A percentile compares a stretch with the other conserved stretches of the same genome.
Evolutionary conservation across 768 basidiomycete genomes (phyloP).

Genomic region (Rickenella mellea): DNA sequence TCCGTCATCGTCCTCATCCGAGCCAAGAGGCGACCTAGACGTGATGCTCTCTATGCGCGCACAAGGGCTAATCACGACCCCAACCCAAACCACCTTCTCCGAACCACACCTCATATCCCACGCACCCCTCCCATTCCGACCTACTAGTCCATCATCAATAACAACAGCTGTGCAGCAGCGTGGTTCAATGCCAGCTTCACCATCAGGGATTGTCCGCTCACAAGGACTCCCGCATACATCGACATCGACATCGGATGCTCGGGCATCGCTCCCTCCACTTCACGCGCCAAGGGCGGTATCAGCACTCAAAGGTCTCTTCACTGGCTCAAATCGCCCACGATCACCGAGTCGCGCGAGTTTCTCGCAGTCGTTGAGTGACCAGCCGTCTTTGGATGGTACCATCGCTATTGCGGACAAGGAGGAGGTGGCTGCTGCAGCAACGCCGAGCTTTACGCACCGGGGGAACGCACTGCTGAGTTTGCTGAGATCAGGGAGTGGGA

Average conservation of each 20-base stretch:
- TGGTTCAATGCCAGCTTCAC: background rate
- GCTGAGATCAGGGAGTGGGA: conserved; percentile 33
- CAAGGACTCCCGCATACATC: no score
- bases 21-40: conserved; percentile 74
- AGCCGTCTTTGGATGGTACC: conserved; percentile 20
- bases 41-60: conserved; percentile 75
- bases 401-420: no score
- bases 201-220: no score
- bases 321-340: conserved; percentile 38
- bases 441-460: conserved; percentile 18
- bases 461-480: conserved; percentile 43
- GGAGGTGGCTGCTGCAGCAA: no score
- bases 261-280: conserved; percentile 18
- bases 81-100: no score
- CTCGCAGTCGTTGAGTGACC: conserved; percentile 22
- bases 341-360: conserved; percentile 45
- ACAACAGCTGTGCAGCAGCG: no score
- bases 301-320: conserved; percentile 52
- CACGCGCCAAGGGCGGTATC: conserved; percentile 24
- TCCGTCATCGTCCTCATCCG: conserved; percentile 20
- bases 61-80: no score
- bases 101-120: no score
- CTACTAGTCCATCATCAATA: no score
- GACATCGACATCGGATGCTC: no score
- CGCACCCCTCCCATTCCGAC: no score